Base-by-base conservation (phyloP, 2,329 filamentous ascomycete species). In the Didymella glomerata region DNA sequence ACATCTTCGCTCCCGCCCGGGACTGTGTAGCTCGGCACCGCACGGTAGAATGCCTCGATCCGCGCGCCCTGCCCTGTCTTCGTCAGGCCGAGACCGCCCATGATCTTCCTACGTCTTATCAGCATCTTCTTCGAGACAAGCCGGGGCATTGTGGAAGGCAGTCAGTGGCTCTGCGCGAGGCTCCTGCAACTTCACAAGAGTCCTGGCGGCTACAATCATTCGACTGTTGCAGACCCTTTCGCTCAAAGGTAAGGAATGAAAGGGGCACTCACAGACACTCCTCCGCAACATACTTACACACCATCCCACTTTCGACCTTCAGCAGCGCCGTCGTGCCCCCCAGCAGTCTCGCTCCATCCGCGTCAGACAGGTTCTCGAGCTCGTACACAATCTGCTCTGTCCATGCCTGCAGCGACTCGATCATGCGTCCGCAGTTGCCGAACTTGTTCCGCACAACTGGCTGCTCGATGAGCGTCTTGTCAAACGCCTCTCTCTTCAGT, bases 401-500 rank as follows among this genome's bases (percentile, higher is more conserved):
- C 68, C 69, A 74, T 11, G 70, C 67, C 38, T 74, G 69, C 51
- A 71, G 46, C 2, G 60, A 48, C 52, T 73, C 74, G 16, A 71
- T 55, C 61, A 71, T 69, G 20, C 71, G 50, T 8, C 68, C 70
- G 53, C 75, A 72, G 40, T 72, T 72, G 0, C 68, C 72, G 36
- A 76, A 66, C 58, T 75, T 74, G 42, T 72, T 70, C 13, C 73
- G 48, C 32, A 76, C 70, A 3, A 76, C 69, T 1, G 71, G 72
- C 53, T 76, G 71, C 50, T 73, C 67, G 22, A 76, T 71, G 10
- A 76, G 54, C 46, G 58, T 68, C 60, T 73, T 72, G 2, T 68
- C 73, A 54, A 75, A 76, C 1, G 71, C 72, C 48, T 74, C 68
- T 1, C 74, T 61, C 61, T 73, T 71, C 10, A 67, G 56, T 20